Evolutionary conservation across 2,329 filamentous ascomycete species (phyloP).

Genomic region (Ophidiomyces ophidiicola): DNA sequence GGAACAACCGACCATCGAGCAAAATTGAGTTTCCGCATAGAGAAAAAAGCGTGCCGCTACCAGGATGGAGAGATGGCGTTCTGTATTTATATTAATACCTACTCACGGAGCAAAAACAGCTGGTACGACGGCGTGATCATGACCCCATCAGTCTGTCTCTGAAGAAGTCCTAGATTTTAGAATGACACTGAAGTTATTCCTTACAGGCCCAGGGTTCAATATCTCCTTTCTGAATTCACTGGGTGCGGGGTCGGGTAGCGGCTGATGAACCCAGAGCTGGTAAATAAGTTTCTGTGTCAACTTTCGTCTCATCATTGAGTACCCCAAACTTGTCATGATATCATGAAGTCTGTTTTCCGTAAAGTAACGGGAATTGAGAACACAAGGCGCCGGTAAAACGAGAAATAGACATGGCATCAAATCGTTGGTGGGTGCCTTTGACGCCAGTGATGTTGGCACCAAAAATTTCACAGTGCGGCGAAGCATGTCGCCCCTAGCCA

Average conservation of each 20-base stretch:
- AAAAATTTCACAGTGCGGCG: conserved; percentile 61
- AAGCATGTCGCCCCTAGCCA: conserved; percentile 72
- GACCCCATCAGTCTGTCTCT: no score
- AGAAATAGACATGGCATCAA: conserved; percentile 57
- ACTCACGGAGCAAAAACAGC: no score
- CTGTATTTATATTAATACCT: no score
- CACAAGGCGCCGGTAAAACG: conserved; percentile 76
- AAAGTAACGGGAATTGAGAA: conserved; percentile 83
- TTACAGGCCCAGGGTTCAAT: conserved; percentile 57
- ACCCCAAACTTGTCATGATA: conserved; percentile 71
- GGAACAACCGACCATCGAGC: no score
- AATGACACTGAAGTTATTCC: conserved; percentile 87
- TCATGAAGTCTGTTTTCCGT: conserved; percentile 54
- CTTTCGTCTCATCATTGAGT: conserved; percentile 53
- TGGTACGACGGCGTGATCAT: no score
- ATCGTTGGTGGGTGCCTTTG: conserved; percentile 16
- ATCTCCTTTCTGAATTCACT: conserved; percentile 57
- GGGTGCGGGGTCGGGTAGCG: conserved; percentile 7
- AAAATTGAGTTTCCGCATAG: no score
- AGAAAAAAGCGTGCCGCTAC: no score
- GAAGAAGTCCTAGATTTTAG: conserved; percentile 34
- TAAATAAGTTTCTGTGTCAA: conserved; percentile 74
- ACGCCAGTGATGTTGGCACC: conserved; percentile 21
- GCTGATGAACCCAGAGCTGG: conserved; percentile 60
- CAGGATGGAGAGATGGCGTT: no score